Conservation (phyloP, 2,329 filamentous ascomycete genomes). For the Aspergillus brunneoviolaceus region DNA sequence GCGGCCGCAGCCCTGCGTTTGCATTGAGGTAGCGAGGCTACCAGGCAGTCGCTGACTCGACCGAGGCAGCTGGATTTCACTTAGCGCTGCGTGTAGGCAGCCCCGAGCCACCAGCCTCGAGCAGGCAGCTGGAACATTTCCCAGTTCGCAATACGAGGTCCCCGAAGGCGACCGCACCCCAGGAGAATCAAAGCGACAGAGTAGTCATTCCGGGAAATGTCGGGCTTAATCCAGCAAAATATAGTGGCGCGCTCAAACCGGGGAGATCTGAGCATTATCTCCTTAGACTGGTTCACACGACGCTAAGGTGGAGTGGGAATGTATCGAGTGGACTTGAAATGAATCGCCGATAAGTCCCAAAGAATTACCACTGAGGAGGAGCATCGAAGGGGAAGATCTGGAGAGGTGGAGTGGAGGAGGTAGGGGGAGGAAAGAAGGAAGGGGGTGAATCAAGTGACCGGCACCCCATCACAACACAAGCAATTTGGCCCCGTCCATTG, state of each 20-base stretch:
- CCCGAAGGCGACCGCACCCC: background rate
- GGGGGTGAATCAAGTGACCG: constrained; percentile 7
- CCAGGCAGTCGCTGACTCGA: background rate
- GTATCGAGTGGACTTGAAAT: background rate
- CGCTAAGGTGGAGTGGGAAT: background rate
- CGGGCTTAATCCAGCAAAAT: background rate
- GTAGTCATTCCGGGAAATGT: background rate
- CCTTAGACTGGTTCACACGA: background rate
- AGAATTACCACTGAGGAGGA: background rate
- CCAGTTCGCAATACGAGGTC: background rate
- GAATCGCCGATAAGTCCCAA: background rate
- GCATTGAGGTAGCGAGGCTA: background rate
- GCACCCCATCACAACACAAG: background rate
- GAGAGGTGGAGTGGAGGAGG: background rate
- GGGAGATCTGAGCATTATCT: background rate
- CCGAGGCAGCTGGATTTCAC: background rate
- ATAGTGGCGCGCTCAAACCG: background rate
- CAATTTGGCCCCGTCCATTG: background rate
- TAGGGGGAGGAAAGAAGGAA: background rate
- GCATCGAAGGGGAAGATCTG: background rate
- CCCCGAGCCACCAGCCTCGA: background rate
- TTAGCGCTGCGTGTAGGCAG: constrained; percentile 2
- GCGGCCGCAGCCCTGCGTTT: background rate
- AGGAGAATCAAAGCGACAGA: background rate
- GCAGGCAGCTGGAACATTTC: constrained; percentile 1